Evolutionary conservation across 306 rosid species (phyloP).

Genomic region (Acacia melanoxylon): DNA sequence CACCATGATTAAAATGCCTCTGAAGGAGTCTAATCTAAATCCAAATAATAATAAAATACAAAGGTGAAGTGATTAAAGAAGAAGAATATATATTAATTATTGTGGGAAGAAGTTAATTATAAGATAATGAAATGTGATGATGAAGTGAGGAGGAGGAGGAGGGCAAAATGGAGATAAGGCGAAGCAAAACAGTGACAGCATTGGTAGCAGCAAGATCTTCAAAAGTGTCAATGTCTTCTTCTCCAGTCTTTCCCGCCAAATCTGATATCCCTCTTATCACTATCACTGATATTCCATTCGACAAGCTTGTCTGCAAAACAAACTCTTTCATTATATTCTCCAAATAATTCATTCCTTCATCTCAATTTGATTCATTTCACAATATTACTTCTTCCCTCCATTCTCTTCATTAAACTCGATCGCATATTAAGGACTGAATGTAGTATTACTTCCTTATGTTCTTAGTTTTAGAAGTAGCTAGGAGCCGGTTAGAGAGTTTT

Average conservation of each 20-base stretch:
- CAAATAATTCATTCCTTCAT: neutral
- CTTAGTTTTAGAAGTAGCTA: no score
- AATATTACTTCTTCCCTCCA: neutral
- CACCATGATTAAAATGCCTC: neutral
- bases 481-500: no score
- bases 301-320: slow-evolving; percentile 47
- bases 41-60: neutral
- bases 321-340: neutral
- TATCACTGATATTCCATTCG: slow-evolving; percentile 46
- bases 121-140: neutral
- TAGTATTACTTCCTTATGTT: no score
- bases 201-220: slow-evolving; percentile 50
- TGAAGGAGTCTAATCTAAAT: neutral
- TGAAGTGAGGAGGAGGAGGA: neutral
- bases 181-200: slow-evolving; percentile 37
- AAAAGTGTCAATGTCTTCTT: slow-evolving; percentile 26
- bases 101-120: neutral
- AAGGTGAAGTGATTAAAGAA: neutral
- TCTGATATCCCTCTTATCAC: slow-evolving; percentile 57
- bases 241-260: slow-evolving; percentile 49
- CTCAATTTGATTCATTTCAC: neutral
- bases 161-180: slow-evolving; percentile 27
- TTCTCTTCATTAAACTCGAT: no score
- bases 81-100: neutral
- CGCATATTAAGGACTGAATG: no score